These are phyloP conservation scores for Brassica rapa DNA, from an alignment of 345 rosid genomes.

Conservation along the genomic window DNA sequence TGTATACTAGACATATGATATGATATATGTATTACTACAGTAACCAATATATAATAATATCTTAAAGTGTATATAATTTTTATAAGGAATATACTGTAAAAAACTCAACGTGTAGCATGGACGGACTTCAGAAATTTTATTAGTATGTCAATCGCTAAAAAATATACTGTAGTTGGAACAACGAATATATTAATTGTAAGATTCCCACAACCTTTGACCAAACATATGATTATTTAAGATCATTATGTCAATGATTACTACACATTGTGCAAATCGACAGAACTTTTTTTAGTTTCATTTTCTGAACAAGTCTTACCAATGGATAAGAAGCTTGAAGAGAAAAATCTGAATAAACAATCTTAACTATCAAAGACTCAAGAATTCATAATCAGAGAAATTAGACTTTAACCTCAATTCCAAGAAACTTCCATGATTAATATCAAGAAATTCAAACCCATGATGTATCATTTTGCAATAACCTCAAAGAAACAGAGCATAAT, in stretches of 20 bases:
- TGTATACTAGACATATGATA: no score
- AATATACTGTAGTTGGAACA: no score
- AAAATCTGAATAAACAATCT: not conserved
- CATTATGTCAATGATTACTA: conserved; percentile 16
- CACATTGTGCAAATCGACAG: conserved; percentile 7
- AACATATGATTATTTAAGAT: not conserved
- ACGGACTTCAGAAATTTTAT: no score
- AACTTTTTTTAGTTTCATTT: not conserved
- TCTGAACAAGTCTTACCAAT: conserved; percentile 17
- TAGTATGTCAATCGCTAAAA: no score
- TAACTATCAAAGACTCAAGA: not conserved
- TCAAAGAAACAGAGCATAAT: not conserved
- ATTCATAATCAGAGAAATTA: not conserved
- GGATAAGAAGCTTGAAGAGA: not conserved
- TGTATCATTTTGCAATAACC: not conserved
- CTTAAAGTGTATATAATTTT: no score
- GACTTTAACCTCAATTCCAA: conserved; percentile 9
- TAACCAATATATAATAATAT: no score
- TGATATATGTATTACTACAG: no score
- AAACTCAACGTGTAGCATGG: no score
- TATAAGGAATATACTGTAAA: no score
- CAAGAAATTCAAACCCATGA: conserved; percentile 11
- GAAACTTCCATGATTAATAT: not conserved
- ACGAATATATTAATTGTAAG: not conserved
- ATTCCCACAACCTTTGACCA: conserved; percentile 16